Percentiles rank a stretch among this genome's conserved stretches.
These are phyloP conservation scores for Daldinia sp. DNA, from an alignment of 2,329 filamentous ascomycete genomes.

Conservation along the genomic window DNA sequence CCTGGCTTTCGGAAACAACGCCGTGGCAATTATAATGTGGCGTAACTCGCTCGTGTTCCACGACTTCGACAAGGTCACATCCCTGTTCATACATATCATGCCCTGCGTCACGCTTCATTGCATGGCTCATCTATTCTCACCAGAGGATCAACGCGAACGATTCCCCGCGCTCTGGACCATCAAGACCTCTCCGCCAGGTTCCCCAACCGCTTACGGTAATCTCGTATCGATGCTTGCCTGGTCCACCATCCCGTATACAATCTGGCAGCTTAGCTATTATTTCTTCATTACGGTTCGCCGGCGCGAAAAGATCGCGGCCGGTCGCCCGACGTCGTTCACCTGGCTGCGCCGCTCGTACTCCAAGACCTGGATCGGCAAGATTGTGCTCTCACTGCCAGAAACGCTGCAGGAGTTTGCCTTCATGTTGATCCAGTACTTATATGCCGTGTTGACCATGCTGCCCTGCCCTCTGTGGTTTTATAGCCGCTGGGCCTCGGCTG, in stretches of 20 bases:
- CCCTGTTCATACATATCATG: constrained; percentile 99
- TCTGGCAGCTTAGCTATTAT: constrained; percentile 96
- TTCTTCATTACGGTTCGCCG: constrained; percentile 94
- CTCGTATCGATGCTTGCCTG: constrained; percentile 89
- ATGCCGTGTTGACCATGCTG: constrained; percentile 92
- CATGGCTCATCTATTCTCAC: constrained; percentile 83
- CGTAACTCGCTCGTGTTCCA: constrained; percentile 98
- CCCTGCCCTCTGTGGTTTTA: constrained; percentile 97
- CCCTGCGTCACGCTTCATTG: constrained; percentile 94
- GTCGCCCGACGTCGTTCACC: constrained; percentile 95
- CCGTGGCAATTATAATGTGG: constrained; percentile 98
- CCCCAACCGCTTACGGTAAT: constrained; percentile 81
- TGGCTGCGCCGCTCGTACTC: constrained; percentile 95
- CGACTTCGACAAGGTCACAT: constrained; percentile 97
- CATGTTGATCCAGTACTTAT: constrained; percentile 94
- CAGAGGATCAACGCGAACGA: constrained; percentile 72
- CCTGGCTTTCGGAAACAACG: constrained; percentile 95
- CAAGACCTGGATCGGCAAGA: constrained; percentile 86
- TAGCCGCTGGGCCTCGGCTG: constrained; percentile 81
- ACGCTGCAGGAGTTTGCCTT: constrained; percentile 87
- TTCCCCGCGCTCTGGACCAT: constrained; percentile 91
- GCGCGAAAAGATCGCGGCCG: constrained; percentile 95
- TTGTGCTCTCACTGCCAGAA: constrained; percentile 83
- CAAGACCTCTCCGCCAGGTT: constrained; percentile 75
- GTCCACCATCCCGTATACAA: constrained; percentile 90